Evolutionary conservation across 345 rosid genomes (phyloP), one percentile per base, ranked within the genome.

Genomic region (Carallia pectinifolia): DNA sequence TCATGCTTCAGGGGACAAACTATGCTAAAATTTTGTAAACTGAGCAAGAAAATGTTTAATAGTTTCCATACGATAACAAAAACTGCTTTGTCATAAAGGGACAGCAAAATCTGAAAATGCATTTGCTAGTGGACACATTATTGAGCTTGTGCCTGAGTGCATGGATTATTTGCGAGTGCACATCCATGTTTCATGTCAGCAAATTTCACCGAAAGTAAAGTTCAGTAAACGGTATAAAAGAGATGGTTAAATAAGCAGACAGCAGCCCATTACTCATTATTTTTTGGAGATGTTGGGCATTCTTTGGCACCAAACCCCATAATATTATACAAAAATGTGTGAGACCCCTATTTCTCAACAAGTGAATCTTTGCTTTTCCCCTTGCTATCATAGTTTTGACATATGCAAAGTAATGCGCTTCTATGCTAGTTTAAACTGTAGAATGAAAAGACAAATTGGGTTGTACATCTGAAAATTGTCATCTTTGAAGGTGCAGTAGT

Each of bases 331-430:
- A 71, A 58, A 71, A 30, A 30, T 19, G 70, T 65, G 59, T 27
- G 6, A 15, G 39, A n/a, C 58, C 17, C 31, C 58, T 75, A 30
- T 63, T 74, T 71, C 79, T 81, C 65, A 47, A 59, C 36, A 65
- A 53, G 71, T 77, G 72, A 73, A 76, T 64, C 70, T 73, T 74
- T 53, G 65, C 66, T 67, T 81, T 80, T 74, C 76, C 76, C 77
- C 73, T 75, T 76, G 62, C 79, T 76, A 69, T 76, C 10, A 61
- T 83, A 75, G 64, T 59, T 77, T 79, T 77, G 77, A 23, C 23
- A 37, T 85, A 86, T 85, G 84, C 71, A 88, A 87, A 83, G 73
- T 79, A 77, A 76, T 38, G 72, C 75, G 71, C 79, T 82, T 77
- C 83, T 81, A 67, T 72, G 78, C 78, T 83, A 83, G 61, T 73